Evolutionary conservation across 768 basidiomycete genomes (phyloP).

Genomic region (Kwoniella sp.): DNA sequence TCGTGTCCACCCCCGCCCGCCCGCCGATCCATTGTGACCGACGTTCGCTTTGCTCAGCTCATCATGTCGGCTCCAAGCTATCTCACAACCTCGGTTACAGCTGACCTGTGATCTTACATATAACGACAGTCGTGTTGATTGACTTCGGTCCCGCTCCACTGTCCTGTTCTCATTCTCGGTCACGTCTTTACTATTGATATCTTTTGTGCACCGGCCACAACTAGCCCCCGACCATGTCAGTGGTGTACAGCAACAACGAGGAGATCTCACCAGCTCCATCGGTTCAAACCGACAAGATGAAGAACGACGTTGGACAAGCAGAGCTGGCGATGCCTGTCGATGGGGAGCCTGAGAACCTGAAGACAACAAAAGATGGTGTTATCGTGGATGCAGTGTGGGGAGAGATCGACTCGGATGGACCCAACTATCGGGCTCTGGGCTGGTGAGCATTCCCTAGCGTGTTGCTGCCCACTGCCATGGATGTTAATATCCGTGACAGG

Average conservation of each 20-base stretch:
- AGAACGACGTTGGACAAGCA: slow-evolving; percentile 1
- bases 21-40: too few relatives aligned
- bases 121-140: background rate
- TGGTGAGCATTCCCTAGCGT: slow-evolving; percentile 10
- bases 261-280: background rate
- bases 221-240: background rate
- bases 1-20: too few relatives aligned
- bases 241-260: background rate
- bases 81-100: too few relatives aligned
- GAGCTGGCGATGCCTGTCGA: slow-evolving; percentile 8
- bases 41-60: too few relatives aligned
- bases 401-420: slow-evolving; percentile 22
- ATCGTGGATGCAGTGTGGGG: slow-evolving; percentile 33
- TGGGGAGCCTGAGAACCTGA: background rate
- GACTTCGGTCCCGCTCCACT: too few relatives aligned
- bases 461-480: background rate
- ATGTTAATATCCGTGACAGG: slow-evolving; percentile 4
- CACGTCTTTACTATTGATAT: too few relatives aligned
- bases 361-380: slow-evolving; percentile 1
- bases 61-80: too few relatives aligned
- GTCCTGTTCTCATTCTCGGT: too few relatives aligned
- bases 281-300: slow-evolving; percentile 3
- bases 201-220: too few relatives aligned
- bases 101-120: too few relatives aligned
- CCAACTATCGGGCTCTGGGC: slow-evolving; percentile 23